Evolutionary conservation across 108 stramenopile genomes (phyloP).

Genomic region (Cylindrotheca fusiformis): DNA sequence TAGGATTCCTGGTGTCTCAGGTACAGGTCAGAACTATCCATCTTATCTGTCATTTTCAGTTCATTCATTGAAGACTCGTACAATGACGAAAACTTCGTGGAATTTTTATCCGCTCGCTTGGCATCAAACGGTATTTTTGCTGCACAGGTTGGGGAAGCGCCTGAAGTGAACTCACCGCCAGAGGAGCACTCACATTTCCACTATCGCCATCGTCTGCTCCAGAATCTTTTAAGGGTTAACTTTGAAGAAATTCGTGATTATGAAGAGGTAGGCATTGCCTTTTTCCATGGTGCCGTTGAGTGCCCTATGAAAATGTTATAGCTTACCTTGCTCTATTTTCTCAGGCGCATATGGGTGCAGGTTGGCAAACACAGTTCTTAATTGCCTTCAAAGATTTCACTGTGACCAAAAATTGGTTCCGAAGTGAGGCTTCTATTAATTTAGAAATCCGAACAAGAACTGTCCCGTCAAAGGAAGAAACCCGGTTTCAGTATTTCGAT

Average conservation of each 20-base stretch:
- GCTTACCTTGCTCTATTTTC: neutral
- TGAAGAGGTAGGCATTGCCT: constrained; percentile 17
- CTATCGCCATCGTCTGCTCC: constrained; percentile 1
- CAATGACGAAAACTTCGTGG: constrained; percentile 40
- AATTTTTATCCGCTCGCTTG: constrained; percentile 13
- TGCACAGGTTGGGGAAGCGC: constrained; percentile 39
- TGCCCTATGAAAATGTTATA: neutral
- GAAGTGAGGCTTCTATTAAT: constrained; percentile 52
- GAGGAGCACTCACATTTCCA: no score
- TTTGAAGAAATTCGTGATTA: constrained; percentile 67
- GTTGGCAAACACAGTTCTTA: constrained; percentile 44
- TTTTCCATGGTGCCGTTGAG: neutral
- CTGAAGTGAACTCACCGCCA: constrained; percentile 2
- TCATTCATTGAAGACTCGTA: constrained; percentile 31
- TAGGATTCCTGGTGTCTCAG: neutral
- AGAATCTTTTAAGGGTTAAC: constrained; percentile 36
- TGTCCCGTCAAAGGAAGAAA: constrained; percentile 36
- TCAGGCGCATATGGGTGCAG: constrained; percentile 51
- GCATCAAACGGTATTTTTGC: constrained; percentile 40
- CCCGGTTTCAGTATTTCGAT: constrained; percentile 58
- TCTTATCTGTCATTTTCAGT: neutral
- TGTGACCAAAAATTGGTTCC: constrained; percentile 50
- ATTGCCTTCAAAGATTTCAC: constrained; percentile 50
- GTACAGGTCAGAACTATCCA: neutral
- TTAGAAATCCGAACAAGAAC: constrained; percentile 51